Evolutionary conservation across 441 rosid species (phyloP).

Genomic region (Aleurites moluccanus): DNA sequence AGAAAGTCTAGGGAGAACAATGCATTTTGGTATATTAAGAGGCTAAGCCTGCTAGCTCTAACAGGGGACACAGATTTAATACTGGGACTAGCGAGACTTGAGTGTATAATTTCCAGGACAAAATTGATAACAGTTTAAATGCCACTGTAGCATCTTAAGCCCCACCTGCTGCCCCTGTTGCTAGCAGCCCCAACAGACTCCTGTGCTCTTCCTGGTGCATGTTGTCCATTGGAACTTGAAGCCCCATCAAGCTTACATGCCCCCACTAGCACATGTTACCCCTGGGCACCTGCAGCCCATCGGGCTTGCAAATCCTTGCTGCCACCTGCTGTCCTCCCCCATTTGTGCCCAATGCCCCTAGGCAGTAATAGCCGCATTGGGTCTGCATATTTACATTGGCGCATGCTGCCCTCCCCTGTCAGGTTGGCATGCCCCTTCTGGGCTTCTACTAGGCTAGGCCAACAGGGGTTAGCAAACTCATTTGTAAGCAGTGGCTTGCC

Average conservation of each 20-base stretch:
- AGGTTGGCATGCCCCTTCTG: no score
- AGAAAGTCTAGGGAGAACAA: neutral
- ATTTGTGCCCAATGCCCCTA: no score
- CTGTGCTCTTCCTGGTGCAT: neutral
- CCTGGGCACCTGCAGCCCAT: no score
- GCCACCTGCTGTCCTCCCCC: neutral
- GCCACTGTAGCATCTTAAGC: no score
- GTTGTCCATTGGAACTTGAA: no score
- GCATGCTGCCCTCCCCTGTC: no score
- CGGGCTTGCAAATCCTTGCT: neutral
- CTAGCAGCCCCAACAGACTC: no score
- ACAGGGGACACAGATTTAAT: neutral
- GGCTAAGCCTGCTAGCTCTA: neutral
- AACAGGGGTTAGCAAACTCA: neutral
- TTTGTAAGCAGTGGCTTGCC: neutral
- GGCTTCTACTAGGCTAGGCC: neutral
- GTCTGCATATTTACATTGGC: no score
- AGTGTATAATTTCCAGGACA: neutral
- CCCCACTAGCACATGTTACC: no score
- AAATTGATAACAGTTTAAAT: neutral
- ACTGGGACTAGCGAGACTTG: neutral
- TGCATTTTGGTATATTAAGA: neutral
- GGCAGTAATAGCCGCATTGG: no score
- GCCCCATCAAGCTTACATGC: no score
- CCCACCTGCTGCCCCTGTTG: no score